Evolutionary conservation across 495 filamentous ascomycete genomes (phyloP), one percentile per base, ranked within the genome.

Genomic region (Podospora tetraspora): DNA sequence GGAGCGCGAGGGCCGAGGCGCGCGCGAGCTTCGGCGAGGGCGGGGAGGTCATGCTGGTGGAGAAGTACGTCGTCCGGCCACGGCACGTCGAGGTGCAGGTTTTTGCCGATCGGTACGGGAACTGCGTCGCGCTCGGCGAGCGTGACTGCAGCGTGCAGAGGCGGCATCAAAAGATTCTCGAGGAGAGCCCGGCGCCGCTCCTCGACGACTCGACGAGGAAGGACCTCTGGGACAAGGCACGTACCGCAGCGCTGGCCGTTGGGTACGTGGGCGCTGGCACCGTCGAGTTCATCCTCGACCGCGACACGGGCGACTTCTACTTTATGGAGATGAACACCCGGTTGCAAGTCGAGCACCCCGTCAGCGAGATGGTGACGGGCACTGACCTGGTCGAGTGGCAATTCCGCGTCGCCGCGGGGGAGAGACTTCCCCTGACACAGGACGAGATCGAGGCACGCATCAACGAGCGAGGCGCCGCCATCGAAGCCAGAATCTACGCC

Each of bases 321-420:
- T 99, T 99, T 79, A 98, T 99, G 95, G 95, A 99, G 79, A 98
- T 98, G 95, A 99, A 99, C 80, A 97, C 95, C 0, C 86, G 95
- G 63, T 84, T 99, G 10, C 95, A 99, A 76, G 95, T 99, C 24
- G 95, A 99, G 78, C 95, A 99, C 72, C 96, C 95, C 10, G 95
- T 98, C 23, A 98, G 92, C 3, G 95, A 99, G 79, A 95, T 93
- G 89, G 90, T 98, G 32, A 97, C 94, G 16, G 94, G 94, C 19
- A 91, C 93, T 70, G 95, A 99, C 75, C 83, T 99, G 30, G 95
- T 99, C 16, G 88, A 92, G 69, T 98, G 96, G 96, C 95, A 99
- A 78, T 89, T 99, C 69, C 86, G 93, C 65, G 90, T 98, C 10
- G 95, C 95, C 2, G 91, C 94, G 63, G 95, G 95, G 37, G 89